Percentiles rank a stretch among this genome's conserved stretches.
Evolutionary conservation across 495 filamentous ascomycete species (phyloP).

Genomic region (Daldinia concentrica): DNA sequence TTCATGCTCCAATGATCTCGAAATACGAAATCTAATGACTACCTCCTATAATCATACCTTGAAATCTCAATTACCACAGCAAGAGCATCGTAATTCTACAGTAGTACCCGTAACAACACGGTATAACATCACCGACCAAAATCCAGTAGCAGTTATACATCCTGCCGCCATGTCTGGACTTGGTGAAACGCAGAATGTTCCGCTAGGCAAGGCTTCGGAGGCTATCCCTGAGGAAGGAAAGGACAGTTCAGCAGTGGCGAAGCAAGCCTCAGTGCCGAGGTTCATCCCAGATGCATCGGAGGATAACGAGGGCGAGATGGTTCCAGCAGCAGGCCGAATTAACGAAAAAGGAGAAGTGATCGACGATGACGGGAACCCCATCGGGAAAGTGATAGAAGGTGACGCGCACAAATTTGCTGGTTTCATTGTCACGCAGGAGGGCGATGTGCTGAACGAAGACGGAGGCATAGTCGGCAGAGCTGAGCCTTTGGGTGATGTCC

Average conservation of each 20-base stretch:
- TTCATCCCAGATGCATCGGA: slow-evolving; percentile 41
- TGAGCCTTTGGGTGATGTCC: slow-evolving; percentile 53
- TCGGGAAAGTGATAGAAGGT: slow-evolving; percentile 69
- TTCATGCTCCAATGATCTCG: neutral
- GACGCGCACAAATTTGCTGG: slow-evolving; percentile 66
- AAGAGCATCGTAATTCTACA: slow-evolving; percentile 14
- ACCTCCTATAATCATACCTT: slow-evolving; percentile 18
- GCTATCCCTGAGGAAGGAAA: slow-evolving; percentile 9
- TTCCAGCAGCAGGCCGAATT: slow-evolving; percentile 46
- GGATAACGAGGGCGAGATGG: slow-evolving; percentile 43
- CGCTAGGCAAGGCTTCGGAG: slow-evolving; percentile 26
- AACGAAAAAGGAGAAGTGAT: slow-evolving; percentile 54
- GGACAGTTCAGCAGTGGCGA: slow-evolving; percentile 2
- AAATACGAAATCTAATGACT: slow-evolving; percentile 15
- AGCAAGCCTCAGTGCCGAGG: slow-evolving; percentile 39
- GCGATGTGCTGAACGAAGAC: slow-evolving; percentile 69
- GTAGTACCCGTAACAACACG: slow-evolving; percentile 33
- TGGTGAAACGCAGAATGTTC: slow-evolving; percentile 31
- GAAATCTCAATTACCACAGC: slow-evolving; percentile 2
- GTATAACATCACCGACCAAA: slow-evolving; percentile 33
- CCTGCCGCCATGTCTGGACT: slow-evolving; percentile 46
- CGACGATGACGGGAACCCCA: slow-evolving; percentile 60
- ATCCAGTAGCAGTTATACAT: slow-evolving; percentile 38
- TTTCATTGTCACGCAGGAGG: slow-evolving; percentile 66
- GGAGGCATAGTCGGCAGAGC: slow-evolving; percentile 69